phyloP scores from a whole-genome alignment of 352 stramenopile genomes.

The Peronospora destructor region DNA sequence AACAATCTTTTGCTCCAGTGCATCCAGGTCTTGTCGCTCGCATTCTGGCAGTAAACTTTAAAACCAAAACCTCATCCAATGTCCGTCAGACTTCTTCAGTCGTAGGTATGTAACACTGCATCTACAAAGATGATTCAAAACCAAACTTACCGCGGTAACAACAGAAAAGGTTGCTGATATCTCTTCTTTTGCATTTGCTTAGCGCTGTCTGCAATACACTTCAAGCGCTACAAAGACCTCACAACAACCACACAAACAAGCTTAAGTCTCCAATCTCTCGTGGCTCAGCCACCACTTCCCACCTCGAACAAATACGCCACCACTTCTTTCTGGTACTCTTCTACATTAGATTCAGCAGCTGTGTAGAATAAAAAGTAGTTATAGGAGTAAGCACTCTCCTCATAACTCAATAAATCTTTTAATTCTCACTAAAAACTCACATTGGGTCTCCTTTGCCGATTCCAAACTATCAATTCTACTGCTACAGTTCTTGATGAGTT shows the following conservation, averaged over 20 bases:
- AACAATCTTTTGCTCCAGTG: constrained; percentile 41
- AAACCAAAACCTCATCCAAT: neutral
- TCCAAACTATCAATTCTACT: constrained; percentile 53
- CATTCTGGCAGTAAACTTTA: constrained; percentile 54
- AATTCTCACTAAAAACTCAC: constrained; percentile 15
- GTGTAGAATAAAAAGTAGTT: neutral
- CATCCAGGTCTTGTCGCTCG: constrained; percentile 41
- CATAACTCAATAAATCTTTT: neutral
- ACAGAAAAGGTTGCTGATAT: constrained; percentile 56
- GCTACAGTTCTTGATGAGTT: constrained; percentile 68
- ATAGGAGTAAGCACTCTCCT: neutral
- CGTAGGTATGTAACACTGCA: neutral
- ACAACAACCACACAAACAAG: neutral
- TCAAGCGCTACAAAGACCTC: constrained; percentile 39
- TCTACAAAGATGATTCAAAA: no score
- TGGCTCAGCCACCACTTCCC: neutral
- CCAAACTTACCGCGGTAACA: constrained; percentile 41
- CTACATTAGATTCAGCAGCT: constrained; percentile 20
- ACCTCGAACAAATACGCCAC: constrained; percentile 70
- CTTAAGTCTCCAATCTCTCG: neutral
- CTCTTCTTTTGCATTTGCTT: constrained; percentile 75
- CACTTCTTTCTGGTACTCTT: constrained; percentile 63
- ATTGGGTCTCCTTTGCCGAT: constrained; percentile 25
- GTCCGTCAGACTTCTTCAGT: neutral
- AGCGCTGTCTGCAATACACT: constrained; percentile 45